Evolutionary conservation across 345 rosid species (phyloP).

Genomic region (Draba incana): DNA sequence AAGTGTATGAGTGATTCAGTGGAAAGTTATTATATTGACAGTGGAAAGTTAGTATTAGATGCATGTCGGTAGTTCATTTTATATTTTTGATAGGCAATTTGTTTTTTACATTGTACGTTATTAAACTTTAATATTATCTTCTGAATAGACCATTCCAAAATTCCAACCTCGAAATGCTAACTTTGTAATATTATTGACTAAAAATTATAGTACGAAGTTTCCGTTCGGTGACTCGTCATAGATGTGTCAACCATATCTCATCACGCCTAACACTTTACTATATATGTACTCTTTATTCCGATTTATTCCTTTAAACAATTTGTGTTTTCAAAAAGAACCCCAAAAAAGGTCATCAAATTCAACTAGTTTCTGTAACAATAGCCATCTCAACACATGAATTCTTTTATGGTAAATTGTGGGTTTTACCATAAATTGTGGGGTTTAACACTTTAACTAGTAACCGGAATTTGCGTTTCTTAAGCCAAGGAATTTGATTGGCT

Average conservation of each 20-base stretch:
- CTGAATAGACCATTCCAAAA: constrained; percentile 17
- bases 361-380: neutral
- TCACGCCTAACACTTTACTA: constrained; percentile 16
- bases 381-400: constrained; percentile 2
- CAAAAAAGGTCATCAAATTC: neutral
- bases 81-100: constrained; percentile 1
- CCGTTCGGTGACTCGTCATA: constrained; percentile 23
- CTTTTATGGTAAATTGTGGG: neutral
- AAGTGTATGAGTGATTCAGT: too few relatives aligned
- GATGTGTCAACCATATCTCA: constrained; percentile 36
- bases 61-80: constrained; percentile 1
- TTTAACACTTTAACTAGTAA: neutral
- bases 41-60: neutral
- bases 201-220: neutral
- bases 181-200: constrained; percentile 35
- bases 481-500: neutral
- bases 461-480: neutral
- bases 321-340: neutral
- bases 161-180: constrained; percentile 42
- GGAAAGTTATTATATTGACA: too few relatives aligned
- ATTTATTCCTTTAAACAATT: neutral
- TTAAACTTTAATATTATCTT: constrained; percentile 21
- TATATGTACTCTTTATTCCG: constrained; percentile 8
- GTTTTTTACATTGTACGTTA: constrained; percentile 17
- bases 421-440: neutral